Base-by-base conservation (phyloP, 176 grass and related monocot genomes). In the Zea luxurians region DNA sequence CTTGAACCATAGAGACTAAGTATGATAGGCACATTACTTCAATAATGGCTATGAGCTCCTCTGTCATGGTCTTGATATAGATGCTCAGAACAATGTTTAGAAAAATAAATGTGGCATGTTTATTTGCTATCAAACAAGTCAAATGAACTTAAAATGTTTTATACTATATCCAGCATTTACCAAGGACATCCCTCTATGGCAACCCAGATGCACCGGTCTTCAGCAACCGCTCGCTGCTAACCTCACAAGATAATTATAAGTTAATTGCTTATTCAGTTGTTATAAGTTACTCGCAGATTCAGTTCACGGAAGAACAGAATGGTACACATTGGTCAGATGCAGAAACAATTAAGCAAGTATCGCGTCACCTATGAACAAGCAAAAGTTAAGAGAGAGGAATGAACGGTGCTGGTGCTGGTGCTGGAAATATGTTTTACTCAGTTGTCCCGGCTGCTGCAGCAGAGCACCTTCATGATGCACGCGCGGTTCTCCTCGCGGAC, bases 21-120 rank as follows among this genome's bases (percentile, higher is more conserved):
- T n/a, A n/a, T n/a, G n/a, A n/a, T n/a, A n/a, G n/a, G n/a, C n/a
- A n/a, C n/a, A n/a, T n/a, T n/a, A n/a, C n/a, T n/a, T n/a, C n/a
- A n/a, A n/a, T n/a, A n/a, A n/a, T n/a, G n/a, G n/a, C n/a, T n/a
- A n/a, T n/a, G n/a, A n/a, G n/a, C n/a, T 99, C 96, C 80, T 94
- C 92, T 12, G 57, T 89, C 96, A 99, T 99, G 52, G 81, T 90
- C 81, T 94, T 99, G 66, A 87, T 90, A 38, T 92, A 99, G 50
- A 99, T 99, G 34, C 86, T 92, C 85, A 99, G 59, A n/a, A 92
- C 82, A 64, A 86, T 91, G 80, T 91, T 90, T 99, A 71, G 11
- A 77, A 82, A 80, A 53, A 81, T 8, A 83, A 46, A 55, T 59
- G 16, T 5, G 57, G 37, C n/a, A 79, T 48, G 13, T n/a, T 60